A percentile compares a stretch with the other conserved stretches of the same genome.
Conservation (phyloP, 1,139 yeast species). For the Nakaseomyces bracarensis region DNA sequence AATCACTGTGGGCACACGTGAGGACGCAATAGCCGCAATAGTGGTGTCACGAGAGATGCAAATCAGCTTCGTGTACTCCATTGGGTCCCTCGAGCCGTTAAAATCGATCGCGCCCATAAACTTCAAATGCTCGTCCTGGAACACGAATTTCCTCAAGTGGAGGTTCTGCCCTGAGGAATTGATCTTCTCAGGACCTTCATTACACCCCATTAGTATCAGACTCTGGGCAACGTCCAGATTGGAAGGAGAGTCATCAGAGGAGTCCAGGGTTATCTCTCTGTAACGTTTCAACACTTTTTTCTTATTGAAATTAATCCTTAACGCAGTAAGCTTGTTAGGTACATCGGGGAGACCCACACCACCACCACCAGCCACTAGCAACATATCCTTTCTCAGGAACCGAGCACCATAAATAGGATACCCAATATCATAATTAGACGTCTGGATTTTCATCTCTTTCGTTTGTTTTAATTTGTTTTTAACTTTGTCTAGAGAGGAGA, state of each 20-base stretch:
- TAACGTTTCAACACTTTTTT: constrained; percentile 51
- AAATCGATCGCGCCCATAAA: constrained; percentile 49
- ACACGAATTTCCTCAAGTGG: constrained; percentile 60
- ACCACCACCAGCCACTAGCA: constrained; percentile 86
- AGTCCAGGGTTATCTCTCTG: constrained; percentile 53
- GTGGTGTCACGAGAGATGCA: constrained; percentile 46
- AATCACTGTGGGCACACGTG: constrained; percentile 48
- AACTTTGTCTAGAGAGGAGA: no score
- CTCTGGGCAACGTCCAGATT: constrained; percentile 50
- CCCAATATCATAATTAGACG: constrained; percentile 43
- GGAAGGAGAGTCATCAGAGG: constrained; percentile 68
- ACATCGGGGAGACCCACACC: constrained; percentile 89
- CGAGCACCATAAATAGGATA: constrained; percentile 79
- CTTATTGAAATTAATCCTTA: constrained; percentile 45
- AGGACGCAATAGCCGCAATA: constrained; percentile 56
- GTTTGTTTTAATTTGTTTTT: no score
- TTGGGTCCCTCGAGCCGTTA: constrained; percentile 34
- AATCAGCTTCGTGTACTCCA: constrained; percentile 54
- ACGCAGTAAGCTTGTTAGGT: constrained; percentile 74
- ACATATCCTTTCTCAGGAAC: constrained; percentile 52
- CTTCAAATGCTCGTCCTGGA: constrained; percentile 51
- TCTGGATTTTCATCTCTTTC: not conserved
- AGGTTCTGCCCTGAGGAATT: constrained; percentile 58
- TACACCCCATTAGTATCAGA: constrained; percentile 62
- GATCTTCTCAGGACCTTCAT: constrained; percentile 52